Evolutionary conservation across 192 early-diverging fungal species (phyloP), one percentile per base, ranked within the genome.

Genomic region (Mortierella antarctica): DNA sequence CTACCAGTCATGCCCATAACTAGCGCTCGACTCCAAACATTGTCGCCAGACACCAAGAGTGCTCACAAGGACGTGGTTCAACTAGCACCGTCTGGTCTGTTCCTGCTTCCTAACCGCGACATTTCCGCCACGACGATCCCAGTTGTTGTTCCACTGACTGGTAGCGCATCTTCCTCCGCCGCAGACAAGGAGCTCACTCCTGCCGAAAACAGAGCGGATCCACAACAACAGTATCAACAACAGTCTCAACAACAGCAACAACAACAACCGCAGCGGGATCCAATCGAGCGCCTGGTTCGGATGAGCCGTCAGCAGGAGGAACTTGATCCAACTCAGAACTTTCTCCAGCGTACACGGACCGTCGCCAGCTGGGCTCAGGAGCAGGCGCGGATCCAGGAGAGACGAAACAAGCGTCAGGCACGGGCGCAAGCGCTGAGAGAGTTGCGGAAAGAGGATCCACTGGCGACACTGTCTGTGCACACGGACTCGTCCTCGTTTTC

Each of bases 361-460:
- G 69, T 79, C 6, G 69, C 69, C 6, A 66, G 21, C 15, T 79
- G 76, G 69, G 76, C 76, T 3, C 55, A 67, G 11, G 75, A 79
- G 12, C 76, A 79, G 59, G 69, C 69, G 1, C 50, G 44, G 7
- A 71, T 79, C 58, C 69, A 71, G 3, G 62, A 59, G 42, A 62
- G 63, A 5, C 62, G 76, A 5, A 14, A 20, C n/a, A 71, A 61
- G 46, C 62, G 62, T 23, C 46, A 45, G 0, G 67, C 74, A 0
- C 68, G 67, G 18, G n/a, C 41, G 11, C 47, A 47, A 18, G 67
- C 74, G 14, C 15, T 70, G 15, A 70, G 42, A 44, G 62, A 71
- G 53, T 40, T 62, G 61, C n/a, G 70, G n/a, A 54, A 63, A 59
- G 51, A 71, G 7, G 23, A 71, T 47, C 50, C 70, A 8, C 18